Evolutionary conservation across 352 stramenopile species (phyloP).

Genomic region (Globisporangium sylvaticum): DNA sequence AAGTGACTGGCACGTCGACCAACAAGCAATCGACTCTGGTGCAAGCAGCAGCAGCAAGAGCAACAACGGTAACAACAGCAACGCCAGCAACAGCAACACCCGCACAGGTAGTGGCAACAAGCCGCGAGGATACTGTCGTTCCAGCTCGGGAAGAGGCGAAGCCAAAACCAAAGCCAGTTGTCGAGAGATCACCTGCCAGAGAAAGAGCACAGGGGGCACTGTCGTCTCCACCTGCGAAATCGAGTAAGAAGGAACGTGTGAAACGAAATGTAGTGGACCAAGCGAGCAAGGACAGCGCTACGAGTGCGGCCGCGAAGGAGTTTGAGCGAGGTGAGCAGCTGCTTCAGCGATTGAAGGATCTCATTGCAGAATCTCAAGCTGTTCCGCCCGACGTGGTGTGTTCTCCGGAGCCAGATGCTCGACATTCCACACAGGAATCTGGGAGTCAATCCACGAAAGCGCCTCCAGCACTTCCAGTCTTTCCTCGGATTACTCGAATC

Average conservation of each 20-base stretch:
- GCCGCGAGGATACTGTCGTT: neutral
- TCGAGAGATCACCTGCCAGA: neutral
- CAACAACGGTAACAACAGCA: neutral
- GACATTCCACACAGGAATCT: slow-evolving; percentile 4
- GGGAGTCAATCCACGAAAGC: slow-evolving; percentile 15
- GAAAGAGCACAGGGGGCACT: neutral
- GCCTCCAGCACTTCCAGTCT: slow-evolving; percentile 15
- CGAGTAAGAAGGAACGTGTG: slow-evolving; percentile 7
- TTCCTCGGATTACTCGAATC: slow-evolving; percentile 34
- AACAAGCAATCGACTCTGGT: neutral
- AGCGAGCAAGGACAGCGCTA: slow-evolving; percentile 1
- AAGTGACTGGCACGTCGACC: neutral
- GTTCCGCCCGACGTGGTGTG: slow-evolving; percentile 21
- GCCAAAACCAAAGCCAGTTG: neutral
- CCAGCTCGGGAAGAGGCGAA: neutral
- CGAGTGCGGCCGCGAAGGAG: slow-evolving; percentile 7
- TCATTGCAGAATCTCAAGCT: slow-evolving; percentile 23
- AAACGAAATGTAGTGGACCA: slow-evolving; percentile 6
- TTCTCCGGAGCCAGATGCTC: slow-evolving; percentile 19
- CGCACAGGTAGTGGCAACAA: neutral
- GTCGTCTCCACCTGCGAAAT: slow-evolving; percentile 11
- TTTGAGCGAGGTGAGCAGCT: slow-evolving; percentile 31
- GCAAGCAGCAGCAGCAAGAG: neutral
- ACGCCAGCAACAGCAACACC: neutral
- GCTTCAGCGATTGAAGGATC: slow-evolving; percentile 29